A percentile compares a stretch with the other conserved stretches of the same genome.
These are phyloP conservation scores for Chalciporus pseudorubinellus DNA, from an alignment of 768 basidiomycete genomes.

Conservation along the genomic window DNA sequence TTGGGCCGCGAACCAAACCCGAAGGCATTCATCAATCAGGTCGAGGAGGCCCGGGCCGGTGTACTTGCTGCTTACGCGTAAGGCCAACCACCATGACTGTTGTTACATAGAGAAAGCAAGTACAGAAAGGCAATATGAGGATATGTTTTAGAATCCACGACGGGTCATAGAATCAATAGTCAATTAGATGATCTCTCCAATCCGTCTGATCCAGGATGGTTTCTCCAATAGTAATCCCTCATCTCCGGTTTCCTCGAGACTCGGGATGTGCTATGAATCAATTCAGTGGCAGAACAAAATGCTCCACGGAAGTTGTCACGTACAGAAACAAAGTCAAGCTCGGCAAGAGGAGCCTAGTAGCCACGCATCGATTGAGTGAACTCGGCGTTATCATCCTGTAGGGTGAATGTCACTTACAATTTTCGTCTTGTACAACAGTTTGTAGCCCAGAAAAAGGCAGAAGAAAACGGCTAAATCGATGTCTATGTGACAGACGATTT, in stretches of 20 bases:
- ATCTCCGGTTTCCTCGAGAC: constrained; percentile 64
- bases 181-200: constrained; percentile 10
- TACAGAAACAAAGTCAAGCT: constrained; percentile 74
- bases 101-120: not conserved
- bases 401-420: constrained; percentile 11
- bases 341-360: constrained; percentile 24
- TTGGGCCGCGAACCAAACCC: constrained; percentile 72
- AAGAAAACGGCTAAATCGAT: constrained; percentile 43
- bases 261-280: constrained; percentile 55
- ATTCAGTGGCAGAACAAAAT: not conserved
- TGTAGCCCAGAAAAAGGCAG: constrained; percentile 43
- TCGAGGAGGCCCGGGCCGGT: constrained; percentile 45
- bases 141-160: not conserved
- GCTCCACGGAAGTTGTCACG: constrained; percentile 12
- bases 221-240: constrained; percentile 15
- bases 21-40: constrained; percentile 68
- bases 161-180: not conserved
- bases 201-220: not conserved
- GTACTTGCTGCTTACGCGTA: constrained; percentile 37
- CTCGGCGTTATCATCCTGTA: not conserved
- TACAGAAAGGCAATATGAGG: not conserved
- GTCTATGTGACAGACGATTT: constrained; percentile 24
- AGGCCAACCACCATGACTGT: not conserved
- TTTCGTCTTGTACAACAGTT: constrained; percentile 30
- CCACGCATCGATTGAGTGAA: not conserved